phyloP scores from a whole-genome alignment of 352 stramenopile species.

The Globisporangium yorkense region DNA sequence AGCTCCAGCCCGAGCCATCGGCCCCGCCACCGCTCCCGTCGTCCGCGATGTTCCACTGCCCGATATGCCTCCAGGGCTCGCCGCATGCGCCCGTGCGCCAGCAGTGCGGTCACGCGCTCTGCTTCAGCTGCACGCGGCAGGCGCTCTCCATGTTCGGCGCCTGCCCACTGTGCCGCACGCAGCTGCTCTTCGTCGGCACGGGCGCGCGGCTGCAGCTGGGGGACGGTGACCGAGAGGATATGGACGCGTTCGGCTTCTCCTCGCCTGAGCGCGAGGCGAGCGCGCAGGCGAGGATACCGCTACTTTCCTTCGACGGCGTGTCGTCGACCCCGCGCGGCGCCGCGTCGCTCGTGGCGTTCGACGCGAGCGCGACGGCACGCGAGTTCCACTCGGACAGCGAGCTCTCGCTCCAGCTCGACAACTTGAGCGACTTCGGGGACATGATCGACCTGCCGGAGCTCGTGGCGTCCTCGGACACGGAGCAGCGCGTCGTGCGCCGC shows the following conservation, averaged over 20 bases:
- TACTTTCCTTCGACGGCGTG: not conserved
- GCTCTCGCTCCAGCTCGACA: constrained; percentile 32
- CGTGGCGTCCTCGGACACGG: constrained; percentile 34
- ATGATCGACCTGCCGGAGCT: constrained; percentile 55
- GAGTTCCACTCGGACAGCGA: constrained; percentile 28
- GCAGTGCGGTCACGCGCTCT: constrained; percentile 49
- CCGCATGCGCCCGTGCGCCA: constrained; percentile 36
- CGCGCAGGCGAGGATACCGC: not conserved
- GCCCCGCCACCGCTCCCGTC: not conserved
- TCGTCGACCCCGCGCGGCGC: not conserved
- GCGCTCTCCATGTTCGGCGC: constrained; percentile 27
- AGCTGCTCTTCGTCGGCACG: constrained; percentile 29
- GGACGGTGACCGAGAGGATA: not conserved
- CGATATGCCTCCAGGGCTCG: constrained; percentile 34
- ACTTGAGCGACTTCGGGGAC: constrained; percentile 47
- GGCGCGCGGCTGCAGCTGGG: not conserved
- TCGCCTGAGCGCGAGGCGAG: not conserved
- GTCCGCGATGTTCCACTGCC: constrained; percentile 20
- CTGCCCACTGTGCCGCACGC: constrained; percentile 45
- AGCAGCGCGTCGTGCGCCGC: constrained; percentile 6
- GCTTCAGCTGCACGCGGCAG: constrained; percentile 44
- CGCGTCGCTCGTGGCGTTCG: constrained; percentile 9
- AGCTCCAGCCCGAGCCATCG: not conserved
- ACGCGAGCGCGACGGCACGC: constrained; percentile 12
- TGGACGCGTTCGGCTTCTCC: not conserved